Percentiles rank a stretch among this genome's conserved stretches.
Conservation (phyloP, 495 filamentous ascomycete species). For the Lasiosphaeriaceae sp. region DNA sequence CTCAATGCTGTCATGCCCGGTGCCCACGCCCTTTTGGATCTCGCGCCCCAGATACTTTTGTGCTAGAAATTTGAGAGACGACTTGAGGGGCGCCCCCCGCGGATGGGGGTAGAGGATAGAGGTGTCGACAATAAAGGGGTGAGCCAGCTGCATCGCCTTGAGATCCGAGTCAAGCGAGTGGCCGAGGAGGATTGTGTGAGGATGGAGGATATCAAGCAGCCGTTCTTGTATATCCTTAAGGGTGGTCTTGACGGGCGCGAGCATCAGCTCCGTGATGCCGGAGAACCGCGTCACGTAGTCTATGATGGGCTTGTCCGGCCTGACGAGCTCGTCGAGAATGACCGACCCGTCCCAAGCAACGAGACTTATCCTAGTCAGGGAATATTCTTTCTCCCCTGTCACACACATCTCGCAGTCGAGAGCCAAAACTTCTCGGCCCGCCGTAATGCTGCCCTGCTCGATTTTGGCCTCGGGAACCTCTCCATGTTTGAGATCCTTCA, state of each 20-base stretch:
- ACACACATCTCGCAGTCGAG: slow-evolving; percentile 97
- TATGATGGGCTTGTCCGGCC: slow-evolving; percentile 75
- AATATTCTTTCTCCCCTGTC: slow-evolving; percentile 68
- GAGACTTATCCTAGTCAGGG: slow-evolving; percentile 83
- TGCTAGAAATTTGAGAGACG: slow-evolving; percentile 80
- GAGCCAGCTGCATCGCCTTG: slow-evolving; percentile 74
- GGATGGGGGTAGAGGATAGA: slow-evolving; percentile 70
- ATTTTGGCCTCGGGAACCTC: slow-evolving; percentile 64
- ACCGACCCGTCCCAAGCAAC: slow-evolving; percentile 80
- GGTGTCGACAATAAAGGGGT: slow-evolving; percentile 92
- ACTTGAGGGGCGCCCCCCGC: slow-evolving; percentile 47
- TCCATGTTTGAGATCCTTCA: slow-evolving; percentile 64
- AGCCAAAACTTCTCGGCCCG: slow-evolving; percentile 73
- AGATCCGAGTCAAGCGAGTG: slow-evolving; percentile 92
- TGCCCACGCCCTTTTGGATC: slow-evolving; percentile 71
- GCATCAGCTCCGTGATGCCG: slow-evolving; percentile 80
- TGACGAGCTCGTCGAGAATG: slow-evolving; percentile 85
- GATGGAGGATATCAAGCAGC: slow-evolving; percentile 67
- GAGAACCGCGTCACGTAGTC: slow-evolving; percentile 90
- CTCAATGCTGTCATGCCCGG: slow-evolving; percentile 87
- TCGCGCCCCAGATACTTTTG: slow-evolving; percentile 76
- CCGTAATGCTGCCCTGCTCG: slow-evolving; percentile 76
- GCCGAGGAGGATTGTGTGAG: slow-evolving; percentile 77
- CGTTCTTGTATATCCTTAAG: slow-evolving; percentile 77
- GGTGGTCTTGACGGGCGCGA: slow-evolving; percentile 77